These are phyloP conservation scores for Boletus reticuloceps DNA, from an alignment of 768 basidiomycete genomes.

Conservation along the genomic window DNA sequence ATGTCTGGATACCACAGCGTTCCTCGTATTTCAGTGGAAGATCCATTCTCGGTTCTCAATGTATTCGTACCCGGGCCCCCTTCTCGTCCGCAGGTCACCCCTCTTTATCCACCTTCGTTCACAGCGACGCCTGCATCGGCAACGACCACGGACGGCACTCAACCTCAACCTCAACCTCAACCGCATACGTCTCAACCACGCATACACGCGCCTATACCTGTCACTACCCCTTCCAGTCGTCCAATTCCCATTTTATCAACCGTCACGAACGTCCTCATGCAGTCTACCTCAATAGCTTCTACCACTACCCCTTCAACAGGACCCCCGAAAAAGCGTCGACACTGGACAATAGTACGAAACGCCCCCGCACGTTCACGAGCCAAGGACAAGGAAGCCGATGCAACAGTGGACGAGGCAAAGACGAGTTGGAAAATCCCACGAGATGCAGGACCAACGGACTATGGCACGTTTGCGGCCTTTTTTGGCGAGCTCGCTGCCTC, in stretches of 20 bases:
- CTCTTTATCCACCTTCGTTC: conserved; percentile 49
- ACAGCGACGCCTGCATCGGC: conserved; percentile 18
- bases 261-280: not conserved
- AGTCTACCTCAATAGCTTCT: not conserved
- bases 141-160: not conserved
- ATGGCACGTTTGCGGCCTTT: conserved; percentile 58
- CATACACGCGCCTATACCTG: conserved; percentile 25
- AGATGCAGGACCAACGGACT: conserved; percentile 56
- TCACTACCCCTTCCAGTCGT: conserved; percentile 25
- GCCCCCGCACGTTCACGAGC: conserved; percentile 44
- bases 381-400: conserved; percentile 53
- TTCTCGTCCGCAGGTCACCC: conserved; percentile 53
- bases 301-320: not conserved
- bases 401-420: conserved; percentile 25
- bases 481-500: conserved; percentile 41
- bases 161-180: conserved; percentile 4
- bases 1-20: not conserved
- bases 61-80: conserved; percentile 57
- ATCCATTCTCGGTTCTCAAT: conserved; percentile 69
- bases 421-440: conserved; percentile 49
- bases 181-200: conserved; percentile 2
- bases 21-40: conserved; percentile 55
- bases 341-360: conserved; percentile 62
- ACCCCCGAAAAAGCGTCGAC: conserved; percentile 39
- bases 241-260: conserved; percentile 18